Evolutionary conservation across 2,329 filamentous ascomycete genomes (phyloP), one percentile per base, ranked within the genome.

Genomic region (Chrysoporthe austroafricana): DNA sequence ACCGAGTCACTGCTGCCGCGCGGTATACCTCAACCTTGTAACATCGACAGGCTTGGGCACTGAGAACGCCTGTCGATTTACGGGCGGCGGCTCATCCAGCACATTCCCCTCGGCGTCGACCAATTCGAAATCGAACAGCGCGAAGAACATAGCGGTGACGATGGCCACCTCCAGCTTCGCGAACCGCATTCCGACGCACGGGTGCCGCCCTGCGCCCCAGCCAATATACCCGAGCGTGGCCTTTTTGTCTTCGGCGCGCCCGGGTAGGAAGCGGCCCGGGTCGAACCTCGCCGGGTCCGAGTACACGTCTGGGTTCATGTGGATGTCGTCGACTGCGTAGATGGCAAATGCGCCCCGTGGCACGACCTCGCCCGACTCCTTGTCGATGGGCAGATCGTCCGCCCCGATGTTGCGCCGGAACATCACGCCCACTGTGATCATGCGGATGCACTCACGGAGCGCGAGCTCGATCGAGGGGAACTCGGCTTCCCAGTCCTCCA

Each of bases 401-500:
- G 79, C 80, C 44, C 79, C 81, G 9, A 77, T 76, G 71, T 88
- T 89, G 73, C 81, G 83, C 7, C 86, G 79, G 72, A 88, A 84
- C 0, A 79, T 78, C 0, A 80, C 78, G 6, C 86, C 86, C 0
- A 79, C 74, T 8, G 82, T 71, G 43, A 82, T 81, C 34, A 88
- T 70, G 2, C 86, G 81, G 67, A 89, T 86, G 16, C 79, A 80
- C 69, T 89, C 86, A 52, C 81, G 79, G 48, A 88, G 76, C 58
- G 82, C 84, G 36, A 85, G 66, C 67, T 86, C 83, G 43, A 88
- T 76, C 6, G 80, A 68, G 0, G 85, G 84, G 68, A 89, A 87
- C 21, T 85, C 82, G 14, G 74, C 63, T 72, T 88, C 86, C 86
- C 86, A 89, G 0, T 81, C 83, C 16, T 86, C 83, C 39, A 86